Base-by-base conservation (phyloP, 1,284 basidiomycete genomes). In the Cerrena zonata region DNA sequence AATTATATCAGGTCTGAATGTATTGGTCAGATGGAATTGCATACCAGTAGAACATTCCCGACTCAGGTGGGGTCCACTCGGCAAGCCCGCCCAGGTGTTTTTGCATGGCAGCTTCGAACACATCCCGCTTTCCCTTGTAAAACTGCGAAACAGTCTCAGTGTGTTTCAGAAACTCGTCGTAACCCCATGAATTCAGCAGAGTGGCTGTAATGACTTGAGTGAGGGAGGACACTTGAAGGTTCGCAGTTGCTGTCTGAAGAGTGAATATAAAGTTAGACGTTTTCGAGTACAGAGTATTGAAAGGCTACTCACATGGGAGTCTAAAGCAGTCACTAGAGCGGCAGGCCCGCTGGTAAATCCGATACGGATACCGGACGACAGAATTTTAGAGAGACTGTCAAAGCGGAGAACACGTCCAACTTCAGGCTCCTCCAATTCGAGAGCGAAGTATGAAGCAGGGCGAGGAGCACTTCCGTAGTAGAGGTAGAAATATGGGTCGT, bases 41-140 rank as follows among this genome's bases (percentile, higher is more conserved):
- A 53, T 64, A 87, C 90, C 90, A 94, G 62, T 91, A 82, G 73
- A 94, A 93, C 87, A 93, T 88, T 53, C 94, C 94, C 2, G 94
- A 89, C 44, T 91, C 86, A 0, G 94, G 94, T 1, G 78, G 75
- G 39, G 75, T 80, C 93, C 94, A 98, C 56, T 86, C 83, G 4
- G 84, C 91, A 24, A 94, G 70, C 1, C 84, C 89, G 50, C 72
- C 74, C 24, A 97, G 77, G 62, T 95, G 78, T 65, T 77, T 79
- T 53, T 78, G 72, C 66, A 94, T 85, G 38, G 86, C 84, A 2
- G 69, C 66, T 66, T 94, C 90, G 63, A 97, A 96, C 7, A 84
- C 72, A 63, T 91, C 85, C 18, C 92, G 77, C 63, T 91, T 88
- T 57, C 74, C 69, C 49, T 79, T 77, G 71, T 98, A 98, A 69